Base-by-base conservation (phyloP, 305 asterid species). In the Rubia occidens region DNA sequence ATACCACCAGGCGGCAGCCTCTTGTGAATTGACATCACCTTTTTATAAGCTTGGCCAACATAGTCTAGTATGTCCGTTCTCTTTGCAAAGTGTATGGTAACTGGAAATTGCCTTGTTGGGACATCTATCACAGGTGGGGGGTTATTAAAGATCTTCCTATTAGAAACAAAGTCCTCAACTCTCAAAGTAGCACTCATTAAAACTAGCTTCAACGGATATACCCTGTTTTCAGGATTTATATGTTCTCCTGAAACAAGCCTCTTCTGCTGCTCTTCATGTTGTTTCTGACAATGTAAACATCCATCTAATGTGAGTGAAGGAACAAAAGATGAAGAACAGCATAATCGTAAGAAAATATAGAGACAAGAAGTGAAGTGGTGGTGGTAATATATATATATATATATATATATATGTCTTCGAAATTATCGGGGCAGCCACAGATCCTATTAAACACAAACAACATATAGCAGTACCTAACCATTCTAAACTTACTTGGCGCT, bases 131-230 rank as follows among this genome's bases (percentile, higher is more conserved):
- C 84, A 58, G 96, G 95, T 63, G 97, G 96, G 59, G 95, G 95
- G 68, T 69, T 66, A 24, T 39, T 78, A 76, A 93, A 93, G 53
- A 90, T 77, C 82, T 83, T 86, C 66, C 66, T 54, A 42, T 78
- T 82, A 61, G 95, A 79, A 54, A 87, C 82, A 76, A 93, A 90
- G 80, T 93, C 98, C 73, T 93, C 97, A 45, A 90, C 97, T 43
- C 92, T 89, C 66, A 93, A 69, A 7, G 98, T 93, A 70, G 97
- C 97, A 79, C 98, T 93, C 98, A 93, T 93, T 82, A 93, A 83
- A 67, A 90, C 83, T 71, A 93, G 95, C 73, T 85, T 90, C 81
- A 93, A 78, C 2, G 96, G 96, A 80, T 81, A 86, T 73, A 90
- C 76, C 79, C 80, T 86, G 63, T 82, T 77, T 68, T 76, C 80